These are phyloP conservation scores for Mycena vulgaris DNA, from an alignment of 768 basidiomycete species.

Conservation along the genomic window DNA sequence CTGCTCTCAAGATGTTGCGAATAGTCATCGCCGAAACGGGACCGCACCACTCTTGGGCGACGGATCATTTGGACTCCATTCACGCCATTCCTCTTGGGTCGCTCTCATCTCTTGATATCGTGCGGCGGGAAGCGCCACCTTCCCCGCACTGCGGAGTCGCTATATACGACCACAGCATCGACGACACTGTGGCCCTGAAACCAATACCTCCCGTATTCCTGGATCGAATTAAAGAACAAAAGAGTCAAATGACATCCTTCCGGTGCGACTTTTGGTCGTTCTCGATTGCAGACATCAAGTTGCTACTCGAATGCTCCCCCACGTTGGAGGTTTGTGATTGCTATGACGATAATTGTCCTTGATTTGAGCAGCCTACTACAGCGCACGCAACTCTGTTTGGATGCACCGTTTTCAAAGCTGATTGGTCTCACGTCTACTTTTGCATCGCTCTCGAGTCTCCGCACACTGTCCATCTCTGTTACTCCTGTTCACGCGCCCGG, in stretches of 20 bases:
- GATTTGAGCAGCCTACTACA: slow-evolving; percentile 32
- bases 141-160: slow-evolving; percentile 37
- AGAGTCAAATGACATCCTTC: slow-evolving; percentile 44
- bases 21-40: slow-evolving; percentile 50
- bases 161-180: slow-evolving; percentile 41
- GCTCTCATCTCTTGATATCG: slow-evolving; percentile 46
- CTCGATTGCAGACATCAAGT: slow-evolving; percentile 49
- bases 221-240: slow-evolving; percentile 43
- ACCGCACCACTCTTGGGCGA: slow-evolving; percentile 57
- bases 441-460: slow-evolving; percentile 48
- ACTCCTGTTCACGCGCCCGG: slow-evolving; percentile 50
- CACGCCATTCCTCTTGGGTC: slow-evolving; percentile 46
- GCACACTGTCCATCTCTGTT: slow-evolving; percentile 48
- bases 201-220: slow-evolving; percentile 51
- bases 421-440: slow-evolving; percentile 50
- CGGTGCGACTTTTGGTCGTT: slow-evolving; percentile 59
- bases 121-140: slow-evolving; percentile 44
- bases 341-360: slow-evolving; percentile 4
- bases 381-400: slow-evolving; percentile 50
- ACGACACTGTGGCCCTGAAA: slow-evolving; percentile 48
- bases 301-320: slow-evolving; percentile 50
- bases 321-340: slow-evolving; percentile 48
- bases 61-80: slow-evolving; percentile 55
- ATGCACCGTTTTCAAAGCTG: slow-evolving; percentile 55
- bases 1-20: slow-evolving; percentile 44